phyloP scores from a whole-genome alignment of 371 early-diverging fungal species.

The Parasitella parasitica region DNA sequence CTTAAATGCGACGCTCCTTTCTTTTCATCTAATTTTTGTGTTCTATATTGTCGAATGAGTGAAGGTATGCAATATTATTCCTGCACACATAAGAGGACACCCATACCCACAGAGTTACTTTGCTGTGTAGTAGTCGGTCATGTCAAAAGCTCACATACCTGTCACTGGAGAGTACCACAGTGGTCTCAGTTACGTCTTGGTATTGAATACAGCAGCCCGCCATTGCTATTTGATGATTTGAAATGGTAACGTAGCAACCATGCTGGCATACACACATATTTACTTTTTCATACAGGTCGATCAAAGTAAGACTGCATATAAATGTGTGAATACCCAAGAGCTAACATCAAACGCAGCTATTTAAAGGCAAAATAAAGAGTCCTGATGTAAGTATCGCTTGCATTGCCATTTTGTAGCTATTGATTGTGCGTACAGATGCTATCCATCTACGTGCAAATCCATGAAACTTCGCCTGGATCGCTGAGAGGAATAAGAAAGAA shows the following conservation, averaged over 20 bases:
- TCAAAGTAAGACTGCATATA: conserved; percentile 9
- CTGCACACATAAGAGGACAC: too few species aligned
- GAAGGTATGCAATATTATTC: background rate
- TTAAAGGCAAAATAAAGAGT: conserved; percentile 14
- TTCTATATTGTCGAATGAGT: background rate
- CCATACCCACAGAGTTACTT: too few species aligned
- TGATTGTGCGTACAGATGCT: conserved; percentile 29
- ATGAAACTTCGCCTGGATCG: conserved; percentile 50
- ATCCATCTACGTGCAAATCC: conserved; percentile 50
- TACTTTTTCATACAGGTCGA: conserved; percentile 4
- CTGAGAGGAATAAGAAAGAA: conserved; percentile 45
- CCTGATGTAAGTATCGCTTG: conserved; percentile 4
- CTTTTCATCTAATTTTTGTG: background rate
- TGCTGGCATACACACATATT: background rate
- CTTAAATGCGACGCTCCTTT: background rate
- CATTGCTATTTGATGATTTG: conserved; percentile 16
- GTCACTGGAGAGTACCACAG: conserved; percentile 22
- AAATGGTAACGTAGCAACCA: conserved; percentile 9
- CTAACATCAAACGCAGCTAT: background rate
- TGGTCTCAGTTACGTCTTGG: conserved; percentile 20
- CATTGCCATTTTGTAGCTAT: too few species aligned
- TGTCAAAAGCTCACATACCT: conserved; percentile 17
- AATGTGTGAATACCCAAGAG: background rate
- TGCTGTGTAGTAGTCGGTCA: conserved; percentile 13
- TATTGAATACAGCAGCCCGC: conserved; percentile 21